A percentile compares a stretch with the other conserved stretches of the same genome.
Evolutionary conservation across 2,329 filamentous ascomycete genomes (phyloP).

Genomic region (Tolypocladium ophioglossoides): DNA sequence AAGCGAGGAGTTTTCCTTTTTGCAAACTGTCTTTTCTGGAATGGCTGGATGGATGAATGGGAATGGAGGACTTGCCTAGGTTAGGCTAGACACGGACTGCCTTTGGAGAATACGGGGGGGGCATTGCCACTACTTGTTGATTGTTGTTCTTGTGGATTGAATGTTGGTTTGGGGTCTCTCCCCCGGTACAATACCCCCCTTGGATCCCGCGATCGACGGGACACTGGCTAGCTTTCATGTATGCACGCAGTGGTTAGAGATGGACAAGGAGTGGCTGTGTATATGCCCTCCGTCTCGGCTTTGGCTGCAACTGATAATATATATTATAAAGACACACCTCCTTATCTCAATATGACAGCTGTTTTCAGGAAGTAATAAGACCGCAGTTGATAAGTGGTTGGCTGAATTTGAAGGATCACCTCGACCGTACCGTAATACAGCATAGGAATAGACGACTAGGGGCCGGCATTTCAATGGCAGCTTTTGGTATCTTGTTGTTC

Average conservation of each 20-base stretch:
- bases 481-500: slow-evolving; percentile 10
- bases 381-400: no score
- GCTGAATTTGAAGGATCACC: not conserved
- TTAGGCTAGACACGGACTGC: not conserved
- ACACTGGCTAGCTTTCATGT: not conserved
- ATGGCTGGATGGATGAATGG: not conserved
- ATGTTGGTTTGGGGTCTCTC: not conserved
- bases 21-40: no score
- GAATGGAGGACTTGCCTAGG: not conserved
- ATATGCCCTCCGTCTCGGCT: not conserved
- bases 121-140: not conserved
- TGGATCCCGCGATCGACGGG: not conserved
- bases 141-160: not conserved
- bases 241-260: not conserved
- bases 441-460: not conserved
- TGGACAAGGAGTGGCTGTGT: not conserved
- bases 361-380: no score
- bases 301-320: not conserved
- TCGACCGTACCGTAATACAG: not conserved
- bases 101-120: not conserved
- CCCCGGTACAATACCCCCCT: not conserved
- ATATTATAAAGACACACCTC: not conserved
- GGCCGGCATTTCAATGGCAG: slow-evolving; percentile 6
- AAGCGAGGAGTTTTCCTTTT: not conserved
- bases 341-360: not conserved